Base-by-base conservation (phyloP, 768 basidiomycete genomes). In the Lactarius hengduanensis region DNA sequence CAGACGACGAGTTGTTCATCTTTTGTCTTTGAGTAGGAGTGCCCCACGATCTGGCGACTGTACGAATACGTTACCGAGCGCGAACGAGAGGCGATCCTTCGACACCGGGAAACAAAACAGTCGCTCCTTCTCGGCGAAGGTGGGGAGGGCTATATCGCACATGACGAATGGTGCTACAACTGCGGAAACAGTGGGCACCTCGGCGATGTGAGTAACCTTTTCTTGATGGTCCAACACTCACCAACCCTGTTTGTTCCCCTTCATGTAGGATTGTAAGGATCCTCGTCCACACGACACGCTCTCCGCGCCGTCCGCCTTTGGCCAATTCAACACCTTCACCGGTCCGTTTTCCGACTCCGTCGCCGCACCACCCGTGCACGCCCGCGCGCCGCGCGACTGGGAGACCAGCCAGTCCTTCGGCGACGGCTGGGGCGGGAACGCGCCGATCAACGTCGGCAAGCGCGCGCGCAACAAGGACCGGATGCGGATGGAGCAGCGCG, bases 101-200 rank as follows among this genome's bases (percentile, higher is more conserved):
- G 74, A 20, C 71, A 66, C 22, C 84, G 90, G 36, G 80, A 82
- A 66, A 73, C 78, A 32, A 89, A 82, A 73, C 81, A 79, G 53
- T 73, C 77, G 4, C 72, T 86, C 7, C 72, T 73, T 15, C 75
- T 91, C 8, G 90, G 91, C 13, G 73, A 87, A 63, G 91, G 92
- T 16, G 89, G 91, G 11, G 92, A 92, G 74, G 90, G 87, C 7
- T 92, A 89, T 74, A 86, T 93, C 62, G 88, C 83, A 5, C 75
- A 76, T 40, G 90, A 91, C 72, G 80, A 85, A 70, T 93, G 89
- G 89, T 94, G 92, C 74, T 91, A 92, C 73, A 90, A 90, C 70
- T 94, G 92, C 69, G 92, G 89, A 50, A 78, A 77, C 34, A 75
- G 75, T 59, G 91, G 90, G 4, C 92, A 94, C 75, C 83, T 89